A percentile compares a stretch with the other conserved stretches of the same genome.
Conservation (phyloP, 208 protist genomes). For the Endotrypanum monterogeii region DNA sequence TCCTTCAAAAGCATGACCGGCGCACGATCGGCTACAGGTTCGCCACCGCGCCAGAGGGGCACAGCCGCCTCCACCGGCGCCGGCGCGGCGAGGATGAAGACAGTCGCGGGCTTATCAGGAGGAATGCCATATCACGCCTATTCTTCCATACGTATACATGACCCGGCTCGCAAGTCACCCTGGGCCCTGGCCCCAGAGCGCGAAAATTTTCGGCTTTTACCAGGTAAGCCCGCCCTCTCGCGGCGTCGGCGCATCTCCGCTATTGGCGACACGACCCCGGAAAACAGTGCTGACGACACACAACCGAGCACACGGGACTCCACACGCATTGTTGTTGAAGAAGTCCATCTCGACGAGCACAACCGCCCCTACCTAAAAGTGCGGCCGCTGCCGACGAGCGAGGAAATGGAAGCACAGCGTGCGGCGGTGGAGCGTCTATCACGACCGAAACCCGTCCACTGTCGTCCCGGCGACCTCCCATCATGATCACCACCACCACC, state of each 20-base stretch:
- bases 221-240: constrained; percentile 32
- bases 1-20: constrained; percentile 44
- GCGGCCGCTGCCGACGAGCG: constrained; percentile 49
- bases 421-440: constrained; percentile 54
- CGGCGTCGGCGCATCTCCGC: constrained; percentile 34
- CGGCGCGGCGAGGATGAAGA: not conserved
- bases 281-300: constrained; percentile 10
- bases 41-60: constrained; percentile 6
- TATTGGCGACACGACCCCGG: not conserved
- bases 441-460: constrained; percentile 45
- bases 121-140: constrained; percentile 51
- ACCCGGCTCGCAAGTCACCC: constrained; percentile 64
- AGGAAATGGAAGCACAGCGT: constrained; percentile 50
- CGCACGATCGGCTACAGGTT: constrained; percentile 32
- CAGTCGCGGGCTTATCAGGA: constrained; percentile 30
- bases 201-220: constrained; percentile 30
- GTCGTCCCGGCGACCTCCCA: constrained; percentile 25
- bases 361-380: constrained; percentile 73
- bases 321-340: constrained; percentile 48
- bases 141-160: constrained; percentile 58
- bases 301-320: not conserved
- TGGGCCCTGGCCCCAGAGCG: constrained; percentile 69
- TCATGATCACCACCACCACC: not conserved
- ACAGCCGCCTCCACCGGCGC: not conserved
- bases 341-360: constrained; percentile 76